phyloP scores from a whole-genome alignment of 495 filamentous ascomycete genomes.

The Arthonia radiata region DNA sequence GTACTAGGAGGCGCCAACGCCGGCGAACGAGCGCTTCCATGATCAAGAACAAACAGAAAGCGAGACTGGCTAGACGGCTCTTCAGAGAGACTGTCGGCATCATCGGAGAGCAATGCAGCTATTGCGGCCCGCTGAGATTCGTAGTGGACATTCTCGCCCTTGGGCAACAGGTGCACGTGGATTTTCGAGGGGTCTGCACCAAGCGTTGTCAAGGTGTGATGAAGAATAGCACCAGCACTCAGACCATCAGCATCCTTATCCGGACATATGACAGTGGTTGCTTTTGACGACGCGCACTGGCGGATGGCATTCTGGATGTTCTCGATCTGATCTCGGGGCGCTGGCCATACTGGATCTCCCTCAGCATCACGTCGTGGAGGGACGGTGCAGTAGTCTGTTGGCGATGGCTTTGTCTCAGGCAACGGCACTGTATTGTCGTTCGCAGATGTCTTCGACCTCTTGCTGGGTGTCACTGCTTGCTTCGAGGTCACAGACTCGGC shows the following conservation, averaged over 20 bases:
- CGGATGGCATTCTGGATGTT: constrained; percentile 18
- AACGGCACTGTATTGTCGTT: too few species aligned
- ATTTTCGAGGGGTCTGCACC: constrained; percentile 22
- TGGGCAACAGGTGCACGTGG: constrained; percentile 24
- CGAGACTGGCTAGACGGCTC: too few species aligned
- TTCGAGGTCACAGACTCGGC: too few species aligned
- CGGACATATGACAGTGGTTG: constrained; percentile 23
- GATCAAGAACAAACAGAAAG: constrained; percentile 35
- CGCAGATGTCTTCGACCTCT: too few species aligned
- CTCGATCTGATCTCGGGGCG: constrained; percentile 21
- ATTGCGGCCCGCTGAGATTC: constrained; percentile 21
- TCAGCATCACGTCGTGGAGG: constrained; percentile 15
- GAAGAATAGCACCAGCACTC: constrained; percentile 28
- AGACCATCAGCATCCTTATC: constrained; percentile 40
- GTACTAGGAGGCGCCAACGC: constrained; percentile 16
- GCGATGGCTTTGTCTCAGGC: too few species aligned
- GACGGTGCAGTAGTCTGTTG: too few species aligned
- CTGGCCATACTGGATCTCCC: constrained; percentile 28
- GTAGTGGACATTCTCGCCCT: constrained; percentile 25
- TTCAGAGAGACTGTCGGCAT: too few species aligned
- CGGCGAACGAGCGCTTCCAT: constrained; percentile 25
- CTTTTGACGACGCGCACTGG: constrained; percentile 8
- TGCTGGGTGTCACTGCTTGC: too few species aligned
- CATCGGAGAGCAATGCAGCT: constrained; percentile 16
- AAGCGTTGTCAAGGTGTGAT: constrained; percentile 25